Evolutionary conservation across 2,329 filamentous ascomycete genomes (phyloP).

Genomic region (Alternaria arbusti): DNA sequence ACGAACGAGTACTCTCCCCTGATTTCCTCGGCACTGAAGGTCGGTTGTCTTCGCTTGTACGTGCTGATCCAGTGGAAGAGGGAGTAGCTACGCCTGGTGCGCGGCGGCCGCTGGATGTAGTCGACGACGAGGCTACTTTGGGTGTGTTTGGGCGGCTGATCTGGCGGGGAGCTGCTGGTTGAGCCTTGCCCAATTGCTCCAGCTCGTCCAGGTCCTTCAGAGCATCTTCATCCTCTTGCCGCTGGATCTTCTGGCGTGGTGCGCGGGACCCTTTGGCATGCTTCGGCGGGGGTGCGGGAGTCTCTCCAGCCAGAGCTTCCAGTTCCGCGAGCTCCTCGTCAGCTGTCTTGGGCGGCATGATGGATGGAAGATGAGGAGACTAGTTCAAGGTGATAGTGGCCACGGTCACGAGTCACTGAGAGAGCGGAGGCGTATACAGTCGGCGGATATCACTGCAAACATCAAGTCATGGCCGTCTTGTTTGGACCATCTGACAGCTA

Average conservation of each 20-base stretch:
- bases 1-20: constrained; percentile 74
- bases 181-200: constrained; percentile 55
- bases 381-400: neutral
- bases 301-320: constrained; percentile 41
- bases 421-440: neutral
- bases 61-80: constrained; percentile 48
- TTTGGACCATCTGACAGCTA: constrained; percentile 20
- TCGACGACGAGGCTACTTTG: constrained; percentile 61
- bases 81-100: constrained; percentile 44
- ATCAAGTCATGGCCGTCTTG: constrained; percentile 4
- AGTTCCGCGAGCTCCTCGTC: constrained; percentile 58
- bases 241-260: constrained; percentile 48
- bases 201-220: constrained; percentile 88
- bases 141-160: constrained; percentile 79
- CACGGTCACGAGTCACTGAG: neutral
- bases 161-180: constrained; percentile 65
- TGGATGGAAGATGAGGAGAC: neutral
- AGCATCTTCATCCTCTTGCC: constrained; percentile 71
- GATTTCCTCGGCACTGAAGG: constrained; percentile 68
- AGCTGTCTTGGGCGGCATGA: constrained; percentile 50
- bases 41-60: constrained; percentile 71
- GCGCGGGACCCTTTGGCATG: constrained; percentile 55
- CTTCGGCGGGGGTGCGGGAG: constrained; percentile 41
- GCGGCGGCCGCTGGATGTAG: constrained; percentile 49
- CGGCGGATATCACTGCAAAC: neutral